phyloP scores from a whole-genome alignment of 306 rosid species.

The Elaeagnus macrophylla region DNA sequence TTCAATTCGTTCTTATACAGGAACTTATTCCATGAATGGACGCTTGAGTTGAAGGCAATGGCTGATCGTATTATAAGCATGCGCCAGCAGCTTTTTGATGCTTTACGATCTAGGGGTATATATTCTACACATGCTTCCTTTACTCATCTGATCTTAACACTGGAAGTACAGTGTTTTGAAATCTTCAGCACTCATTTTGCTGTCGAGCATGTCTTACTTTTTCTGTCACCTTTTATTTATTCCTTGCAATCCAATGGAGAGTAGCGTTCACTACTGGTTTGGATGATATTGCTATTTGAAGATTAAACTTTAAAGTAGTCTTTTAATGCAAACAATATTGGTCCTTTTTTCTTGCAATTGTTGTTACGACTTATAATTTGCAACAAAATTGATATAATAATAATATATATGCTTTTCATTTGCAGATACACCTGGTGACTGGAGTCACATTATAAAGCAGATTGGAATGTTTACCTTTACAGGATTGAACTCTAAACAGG shows the following conservation, averaged over 20 bases:
- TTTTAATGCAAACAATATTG: too few species aligned
- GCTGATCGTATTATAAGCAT: slow-evolving; percentile 93
- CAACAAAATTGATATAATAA: background rate
- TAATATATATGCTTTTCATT: background rate
- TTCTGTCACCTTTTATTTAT: background rate
- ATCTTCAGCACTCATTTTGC: background rate
- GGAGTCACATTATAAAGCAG: slow-evolving; percentile 98
- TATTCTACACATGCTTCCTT: background rate
- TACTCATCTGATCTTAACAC: background rate
- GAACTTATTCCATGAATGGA: slow-evolving; percentile 80
- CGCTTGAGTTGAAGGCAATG: slow-evolving; percentile 92
- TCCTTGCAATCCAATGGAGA: background rate
- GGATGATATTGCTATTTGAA: background rate
- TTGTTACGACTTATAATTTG: background rate
- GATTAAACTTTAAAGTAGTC: too few species aligned
- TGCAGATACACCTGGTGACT: slow-evolving; percentile 94
- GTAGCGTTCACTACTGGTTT: background rate
- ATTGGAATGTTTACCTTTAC: slow-evolving; percentile 98
- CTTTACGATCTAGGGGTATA: slow-evolving; percentile 68
- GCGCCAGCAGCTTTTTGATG: slow-evolving; percentile 87
- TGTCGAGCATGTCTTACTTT: background rate
- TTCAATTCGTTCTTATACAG: slow-evolving; percentile 26
- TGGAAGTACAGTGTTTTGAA: background rate
- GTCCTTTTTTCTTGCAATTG: background rate
- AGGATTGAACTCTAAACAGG: slow-evolving; percentile 80